Base-by-base conservation (phyloP, 1,284 basidiomycete species). In the Pholiota adiposa region DNA sequence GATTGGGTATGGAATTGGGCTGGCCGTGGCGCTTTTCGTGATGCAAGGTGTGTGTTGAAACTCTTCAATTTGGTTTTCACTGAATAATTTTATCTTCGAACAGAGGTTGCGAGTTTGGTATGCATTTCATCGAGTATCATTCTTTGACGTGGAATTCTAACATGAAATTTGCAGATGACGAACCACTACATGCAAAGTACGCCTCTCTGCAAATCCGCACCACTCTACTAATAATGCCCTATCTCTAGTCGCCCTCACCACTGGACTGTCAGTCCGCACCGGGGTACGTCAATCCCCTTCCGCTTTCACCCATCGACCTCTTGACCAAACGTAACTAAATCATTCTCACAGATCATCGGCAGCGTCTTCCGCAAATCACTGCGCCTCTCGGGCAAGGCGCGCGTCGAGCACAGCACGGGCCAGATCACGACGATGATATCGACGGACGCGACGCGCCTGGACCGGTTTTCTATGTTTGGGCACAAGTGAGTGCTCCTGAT, bases 351-450 rank as follows among this genome's bases (percentile, higher is more conserved):
- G 83, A 61, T 90, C 53, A 89, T 91, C 61, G 85, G 88, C 5
- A 77, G 79, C 48, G 85, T 93, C 58, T 90, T 90, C 71, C 81
- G 87, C 29, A 90, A 91, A 69, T 85, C 88, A 1, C 76, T 92
- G 25, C 83, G 86, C 21, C 77, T 93, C 7, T 88, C 85, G 23
- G 87, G 85, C 11, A 83, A 86, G 43, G 84, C 84, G 11, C 78
- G 89, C 12, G 72, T 81, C 64, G 73, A 84, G 60, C 82, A 89
- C 63, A 83, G 79, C 44, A 83, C 83, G 14, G 88, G 88, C 3
- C 81, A 90, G 68, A 85, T 90, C 56, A 89, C 86, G 3, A 90
- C 88, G 0, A 86, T 90, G 80, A 87, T 89, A 31, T 85, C 84
- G 3, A 81, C 87, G n/a, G 88, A 89, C 67, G 73, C 85, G 1